A percentile compares a stretch with the other conserved stretches of the same genome.
phyloP scores from a whole-genome alignment of 2,329 filamentous ascomycete genomes.

The Monosporascus cannonballus region DNA sequence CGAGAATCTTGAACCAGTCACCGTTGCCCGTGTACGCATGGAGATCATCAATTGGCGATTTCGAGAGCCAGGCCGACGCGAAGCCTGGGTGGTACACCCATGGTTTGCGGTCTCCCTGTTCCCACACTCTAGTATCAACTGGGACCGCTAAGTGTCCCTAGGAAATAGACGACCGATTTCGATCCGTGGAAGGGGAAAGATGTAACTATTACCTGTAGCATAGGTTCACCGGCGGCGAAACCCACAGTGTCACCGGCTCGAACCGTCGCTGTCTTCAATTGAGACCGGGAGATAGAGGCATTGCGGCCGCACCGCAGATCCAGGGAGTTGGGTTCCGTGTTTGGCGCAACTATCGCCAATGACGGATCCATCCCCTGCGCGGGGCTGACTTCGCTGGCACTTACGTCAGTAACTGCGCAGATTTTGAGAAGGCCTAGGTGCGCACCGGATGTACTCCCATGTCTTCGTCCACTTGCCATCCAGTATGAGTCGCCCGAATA shows the following conservation, averaged over 20 bases:
- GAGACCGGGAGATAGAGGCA: neutral
- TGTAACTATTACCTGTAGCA: neutral
- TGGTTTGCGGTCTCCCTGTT: neutral
- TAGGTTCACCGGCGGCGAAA: neutral
- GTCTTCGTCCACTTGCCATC: neutral
- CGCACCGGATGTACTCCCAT: neutral
- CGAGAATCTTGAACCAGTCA: slow-evolving; percentile 9
- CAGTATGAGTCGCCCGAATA: neutral
- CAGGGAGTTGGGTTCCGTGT: neutral
- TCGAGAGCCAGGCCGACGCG: neutral
- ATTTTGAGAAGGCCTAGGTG: neutral
- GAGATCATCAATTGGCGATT: neutral
- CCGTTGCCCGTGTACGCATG: slow-evolving; percentile 2
- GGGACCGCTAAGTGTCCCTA: too few species aligned
- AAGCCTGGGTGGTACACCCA: neutral
- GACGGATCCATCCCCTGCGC: neutral
- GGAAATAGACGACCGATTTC: too few species aligned
- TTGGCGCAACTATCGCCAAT: neutral
- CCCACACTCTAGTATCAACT: too few species aligned
- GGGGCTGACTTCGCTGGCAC: neutral
- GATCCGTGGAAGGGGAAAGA: neutral
- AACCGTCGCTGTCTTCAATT: neutral
- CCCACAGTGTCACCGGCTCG: neutral
- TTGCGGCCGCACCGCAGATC: neutral
- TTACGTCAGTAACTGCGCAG: neutral